Conservation (phyloP, 2,329 filamentous ascomycete genomes). For the Tolypocladium sp. region DNA sequence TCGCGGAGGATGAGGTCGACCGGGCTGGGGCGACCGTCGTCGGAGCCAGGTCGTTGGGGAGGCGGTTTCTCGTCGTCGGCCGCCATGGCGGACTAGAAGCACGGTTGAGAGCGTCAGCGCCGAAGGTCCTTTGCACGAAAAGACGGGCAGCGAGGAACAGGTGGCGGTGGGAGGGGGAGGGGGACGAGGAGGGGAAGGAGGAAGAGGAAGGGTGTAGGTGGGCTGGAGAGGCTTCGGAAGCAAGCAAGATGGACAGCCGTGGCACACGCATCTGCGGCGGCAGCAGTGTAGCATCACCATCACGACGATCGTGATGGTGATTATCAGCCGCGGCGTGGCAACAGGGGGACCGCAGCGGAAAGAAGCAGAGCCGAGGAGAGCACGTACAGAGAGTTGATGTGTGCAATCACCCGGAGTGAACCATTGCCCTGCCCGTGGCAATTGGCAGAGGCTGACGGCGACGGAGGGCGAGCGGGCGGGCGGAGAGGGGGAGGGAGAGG, state of each 20-base stretch:
- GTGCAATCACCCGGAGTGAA: constrained; percentile 24
- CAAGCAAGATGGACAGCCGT: background rate
- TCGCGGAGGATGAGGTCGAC: constrained; percentile 34
- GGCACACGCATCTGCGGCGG: background rate
- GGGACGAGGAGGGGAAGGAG: constrained; percentile 1
- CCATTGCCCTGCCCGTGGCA: constrained; percentile 27
- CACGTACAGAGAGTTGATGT: constrained; percentile 13
- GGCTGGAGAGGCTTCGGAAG: background rate
- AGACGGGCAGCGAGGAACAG: background rate
- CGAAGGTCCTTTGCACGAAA: background rate
- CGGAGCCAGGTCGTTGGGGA: constrained; percentile 13
- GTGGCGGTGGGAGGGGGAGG: background rate
- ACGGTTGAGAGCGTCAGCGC: background rate
- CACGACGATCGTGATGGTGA: background rate
- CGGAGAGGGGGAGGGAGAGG: background rate
- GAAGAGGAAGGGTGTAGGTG: background rate
- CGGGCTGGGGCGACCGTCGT: constrained; percentile 12
- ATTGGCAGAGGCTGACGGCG: constrained; percentile 17
- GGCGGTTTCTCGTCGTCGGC: constrained; percentile 22
- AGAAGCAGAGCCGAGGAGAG: background rate
- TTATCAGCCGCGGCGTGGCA: background rate
- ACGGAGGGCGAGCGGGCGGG: background rate
- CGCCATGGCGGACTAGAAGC: constrained; percentile 23
- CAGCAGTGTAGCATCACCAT: background rate
- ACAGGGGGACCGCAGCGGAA: constrained; percentile 7